phyloP scores from a whole-genome alignment of 805 yeast genomes.

The Suhomyces sp. region DNA sequence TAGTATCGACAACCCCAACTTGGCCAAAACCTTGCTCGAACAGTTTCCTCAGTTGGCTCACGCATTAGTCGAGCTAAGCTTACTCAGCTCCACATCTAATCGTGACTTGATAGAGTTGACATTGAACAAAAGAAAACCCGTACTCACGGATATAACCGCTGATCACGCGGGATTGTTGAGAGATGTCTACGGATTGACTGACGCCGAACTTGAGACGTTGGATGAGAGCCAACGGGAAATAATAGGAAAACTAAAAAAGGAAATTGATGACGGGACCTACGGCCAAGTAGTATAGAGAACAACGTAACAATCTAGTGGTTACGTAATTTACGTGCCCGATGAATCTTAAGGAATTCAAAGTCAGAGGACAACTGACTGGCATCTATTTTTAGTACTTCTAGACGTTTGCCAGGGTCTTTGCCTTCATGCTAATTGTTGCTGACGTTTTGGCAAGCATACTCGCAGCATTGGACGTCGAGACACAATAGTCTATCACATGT shows the following conservation, averaged over 20 bases:
- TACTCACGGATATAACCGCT: slow-evolving; percentile 24
- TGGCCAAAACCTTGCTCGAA: slow-evolving; percentile 57
- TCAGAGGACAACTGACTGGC: background rate
- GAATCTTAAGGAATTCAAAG: background rate
- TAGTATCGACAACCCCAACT: slow-evolving; percentile 53
- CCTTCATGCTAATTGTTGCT: background rate
- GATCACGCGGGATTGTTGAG: slow-evolving; percentile 35
- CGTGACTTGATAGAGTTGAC: slow-evolving; percentile 37
- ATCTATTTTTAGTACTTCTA: background rate
- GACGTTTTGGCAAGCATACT: background rate
- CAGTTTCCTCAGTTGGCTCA: slow-evolving; percentile 79
- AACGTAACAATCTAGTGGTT: background rate
- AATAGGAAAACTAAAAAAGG: slow-evolving; percentile 14
- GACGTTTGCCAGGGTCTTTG: background rate
- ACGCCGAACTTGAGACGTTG: slow-evolving; percentile 26
- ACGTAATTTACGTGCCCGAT: no score
- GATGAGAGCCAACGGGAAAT: slow-evolving; percentile 21
- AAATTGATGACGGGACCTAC: slow-evolving; percentile 21
- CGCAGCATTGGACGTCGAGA: background rate
- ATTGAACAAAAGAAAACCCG: slow-evolving; percentile 30
- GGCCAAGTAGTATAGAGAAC: slow-evolving; percentile 10
- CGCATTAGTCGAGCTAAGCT: slow-evolving; percentile 73
- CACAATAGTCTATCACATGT: background rate
- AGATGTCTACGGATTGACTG: slow-evolving; percentile 25
- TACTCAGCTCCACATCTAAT: slow-evolving; percentile 31